Conservation (phyloP, 139 green algal genomes). For the Bryopsis sp. region DNA sequence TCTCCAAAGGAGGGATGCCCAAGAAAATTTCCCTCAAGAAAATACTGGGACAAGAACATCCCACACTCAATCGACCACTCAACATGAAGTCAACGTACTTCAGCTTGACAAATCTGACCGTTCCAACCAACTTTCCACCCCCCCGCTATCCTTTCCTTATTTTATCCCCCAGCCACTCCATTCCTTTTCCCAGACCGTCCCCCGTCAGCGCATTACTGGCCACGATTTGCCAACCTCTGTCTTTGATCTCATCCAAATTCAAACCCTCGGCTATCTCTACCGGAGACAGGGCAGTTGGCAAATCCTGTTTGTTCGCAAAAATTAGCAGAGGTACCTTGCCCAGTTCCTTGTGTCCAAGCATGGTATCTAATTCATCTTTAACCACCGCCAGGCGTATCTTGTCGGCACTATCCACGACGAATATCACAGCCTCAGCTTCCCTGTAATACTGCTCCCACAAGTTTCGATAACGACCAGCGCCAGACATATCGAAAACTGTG, state of each 20-base stretch:
- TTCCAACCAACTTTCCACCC: too few relatives aligned
- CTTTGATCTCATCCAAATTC: conserved; percentile 54
- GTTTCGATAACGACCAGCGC: conserved; percentile 58
- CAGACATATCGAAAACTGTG: conserved; percentile 81
- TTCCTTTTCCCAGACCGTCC: conserved; percentile 56
- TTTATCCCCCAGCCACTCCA: conserved; percentile 61
- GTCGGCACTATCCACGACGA: conserved; percentile 71
- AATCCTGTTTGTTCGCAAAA: conserved; percentile 77
- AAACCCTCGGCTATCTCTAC: conserved; percentile 57
- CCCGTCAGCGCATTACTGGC: conserved; percentile 64
- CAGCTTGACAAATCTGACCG: too few relatives aligned
- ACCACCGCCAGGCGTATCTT: conserved; percentile 59
- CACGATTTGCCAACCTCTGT: conserved; percentile 69
- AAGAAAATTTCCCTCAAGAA: too few relatives aligned
- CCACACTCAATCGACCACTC: too few relatives aligned
- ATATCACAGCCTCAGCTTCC: conserved; percentile 62
- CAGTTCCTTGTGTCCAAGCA: conserved; percentile 32
- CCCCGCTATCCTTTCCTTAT: too few relatives aligned
- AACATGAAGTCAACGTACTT: too few relatives aligned
- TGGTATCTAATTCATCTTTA: conserved; percentile 53
- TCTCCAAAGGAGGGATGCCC: too few relatives aligned
- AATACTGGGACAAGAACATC: too few relatives aligned
- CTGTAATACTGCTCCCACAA: conserved; percentile 76
- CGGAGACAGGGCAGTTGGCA: conserved; percentile 46
- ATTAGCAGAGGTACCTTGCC: conserved; percentile 51